These are phyloP conservation scores for Diaporthe humulicola DNA, from an alignment of 2,329 filamentous ascomycete species.

Conservation along the genomic window DNA sequence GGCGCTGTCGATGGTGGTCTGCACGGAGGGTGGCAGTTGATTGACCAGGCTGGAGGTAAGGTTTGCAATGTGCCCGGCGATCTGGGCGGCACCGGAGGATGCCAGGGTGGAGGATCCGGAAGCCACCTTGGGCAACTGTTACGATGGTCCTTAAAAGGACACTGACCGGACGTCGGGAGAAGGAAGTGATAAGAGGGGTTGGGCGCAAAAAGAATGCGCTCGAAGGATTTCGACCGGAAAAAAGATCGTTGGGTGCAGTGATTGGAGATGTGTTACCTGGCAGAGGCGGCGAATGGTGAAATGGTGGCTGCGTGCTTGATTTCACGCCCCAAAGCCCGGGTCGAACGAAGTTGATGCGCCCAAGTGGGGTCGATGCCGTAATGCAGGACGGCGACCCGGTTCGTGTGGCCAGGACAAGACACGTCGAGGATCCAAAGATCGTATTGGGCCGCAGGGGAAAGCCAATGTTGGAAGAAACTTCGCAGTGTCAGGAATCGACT, in stretches of 20 bases:
- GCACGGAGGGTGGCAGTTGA: conserved; percentile 60
- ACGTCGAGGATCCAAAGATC: conserved; percentile 18
- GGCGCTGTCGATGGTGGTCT: conserved; percentile 68
- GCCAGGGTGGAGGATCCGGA: conserved; percentile 66
- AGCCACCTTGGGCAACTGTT: conserved; percentile 70
- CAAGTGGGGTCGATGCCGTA: conserved; percentile 39
- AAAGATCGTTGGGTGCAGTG: conserved; percentile 2
- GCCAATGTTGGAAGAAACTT: conserved; percentile 4
- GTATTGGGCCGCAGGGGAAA: not conserved
- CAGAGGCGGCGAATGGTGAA: conserved; percentile 17
- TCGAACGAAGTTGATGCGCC: conserved; percentile 36
- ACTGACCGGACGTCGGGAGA: conserved; percentile 43
- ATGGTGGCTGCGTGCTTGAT: conserved; percentile 23
- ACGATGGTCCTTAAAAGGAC: conserved; percentile 56
- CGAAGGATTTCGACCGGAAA: conserved; percentile 1
- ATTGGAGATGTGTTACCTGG: conserved; percentile 8
- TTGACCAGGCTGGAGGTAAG: conserved; percentile 58
- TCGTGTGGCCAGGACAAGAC: conserved; percentile 19
- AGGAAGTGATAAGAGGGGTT: not conserved
- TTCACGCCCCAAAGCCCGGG: conserved; percentile 16
- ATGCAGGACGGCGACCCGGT: conserved; percentile 29
- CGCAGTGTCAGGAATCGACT: not conserved
- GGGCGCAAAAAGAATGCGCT: conserved; percentile 22
- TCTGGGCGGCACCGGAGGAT: conserved; percentile 69
- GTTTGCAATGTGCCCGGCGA: conserved; percentile 64